Conservation (phyloP, 2,329 filamentous ascomycete species). For the Orbilia oligospora region DNA sequence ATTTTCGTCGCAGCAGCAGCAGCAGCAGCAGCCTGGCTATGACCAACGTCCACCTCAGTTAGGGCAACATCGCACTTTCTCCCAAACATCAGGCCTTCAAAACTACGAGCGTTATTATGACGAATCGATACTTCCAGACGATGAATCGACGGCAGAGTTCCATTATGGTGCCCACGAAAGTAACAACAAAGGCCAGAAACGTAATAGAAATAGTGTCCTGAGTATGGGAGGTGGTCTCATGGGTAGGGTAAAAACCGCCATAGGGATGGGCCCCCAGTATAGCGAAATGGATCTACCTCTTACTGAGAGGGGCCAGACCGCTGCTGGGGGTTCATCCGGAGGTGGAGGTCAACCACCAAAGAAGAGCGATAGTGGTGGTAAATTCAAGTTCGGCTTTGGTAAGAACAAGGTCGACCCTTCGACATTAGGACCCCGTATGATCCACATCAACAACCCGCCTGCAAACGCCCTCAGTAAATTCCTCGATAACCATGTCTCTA, state of each 20-base stretch:
- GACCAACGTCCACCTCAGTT: slow-evolving; percentile 65
- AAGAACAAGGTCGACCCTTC: slow-evolving; percentile 87
- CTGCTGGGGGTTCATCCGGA: slow-evolving; percentile 68
- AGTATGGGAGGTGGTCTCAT: slow-evolving; percentile 87
- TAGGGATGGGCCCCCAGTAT: slow-evolving; percentile 88
- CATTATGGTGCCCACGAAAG: slow-evolving; percentile 83
- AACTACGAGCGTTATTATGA: slow-evolving; percentile 94
- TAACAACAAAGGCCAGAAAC: slow-evolving; percentile 72
- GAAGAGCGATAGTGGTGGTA: slow-evolving; percentile 75
- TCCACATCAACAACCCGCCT: slow-evolving; percentile 95
- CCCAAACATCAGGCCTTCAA: slow-evolving; percentile 84
- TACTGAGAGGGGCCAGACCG: slow-evolving; percentile 76
- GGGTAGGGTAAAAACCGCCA: slow-evolving; percentile 87
- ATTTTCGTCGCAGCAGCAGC: slow-evolving; percentile 54
- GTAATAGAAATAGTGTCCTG: slow-evolving; percentile 84
- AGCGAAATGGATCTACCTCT: slow-evolving; percentile 98
- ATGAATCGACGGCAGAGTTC: slow-evolving; percentile 85
- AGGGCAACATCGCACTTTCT: slow-evolving; percentile 70
- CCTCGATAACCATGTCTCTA: slow-evolving; percentile 96
- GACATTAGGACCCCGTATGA: slow-evolving; percentile 89
- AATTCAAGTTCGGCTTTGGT: slow-evolving; percentile 94
- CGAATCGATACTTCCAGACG: slow-evolving; percentile 73
- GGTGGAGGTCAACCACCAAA: slow-evolving; percentile 67
- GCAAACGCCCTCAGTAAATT: slow-evolving; percentile 92
- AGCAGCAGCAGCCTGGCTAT: slow-evolving; percentile 66